These are phyloP conservation scores for Teratosphaeriaceae sp. DNA, from an alignment of 2,329 filamentous ascomycete genomes.

Conservation along the genomic window DNA sequence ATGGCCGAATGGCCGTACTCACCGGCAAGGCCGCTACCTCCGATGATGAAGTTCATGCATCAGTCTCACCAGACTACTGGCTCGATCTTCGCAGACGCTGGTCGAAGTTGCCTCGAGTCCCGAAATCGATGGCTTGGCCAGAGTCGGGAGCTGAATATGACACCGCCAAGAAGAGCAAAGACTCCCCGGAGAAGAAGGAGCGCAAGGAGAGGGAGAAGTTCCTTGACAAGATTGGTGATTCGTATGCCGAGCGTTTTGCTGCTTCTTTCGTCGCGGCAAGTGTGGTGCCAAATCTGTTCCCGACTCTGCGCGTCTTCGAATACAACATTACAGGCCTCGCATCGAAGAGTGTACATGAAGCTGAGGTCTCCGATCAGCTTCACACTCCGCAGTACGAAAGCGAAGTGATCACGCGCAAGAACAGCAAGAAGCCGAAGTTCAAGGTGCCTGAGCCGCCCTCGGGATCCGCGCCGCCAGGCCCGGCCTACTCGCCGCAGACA, in stretches of 20 bases:
- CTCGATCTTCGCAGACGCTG: constrained; percentile 70
- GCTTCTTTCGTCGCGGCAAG: constrained; percentile 76
- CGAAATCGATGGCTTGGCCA: constrained; percentile 12
- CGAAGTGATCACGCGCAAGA: constrained; percentile 27
- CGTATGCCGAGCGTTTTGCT: constrained; percentile 78
- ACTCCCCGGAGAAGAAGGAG: constrained; percentile 32
- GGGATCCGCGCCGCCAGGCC: constrained; percentile 67
- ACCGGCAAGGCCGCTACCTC: constrained; percentile 9
- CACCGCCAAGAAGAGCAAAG: not conserved
- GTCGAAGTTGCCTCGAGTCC: constrained; percentile 62
- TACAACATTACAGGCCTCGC: constrained; percentile 85
- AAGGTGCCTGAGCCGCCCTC: constrained; percentile 63
- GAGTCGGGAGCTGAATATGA: not conserved
- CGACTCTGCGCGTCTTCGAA: constrained; percentile 71
- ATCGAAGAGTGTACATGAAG: constrained; percentile 1
- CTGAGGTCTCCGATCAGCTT: constrained; percentile 7
- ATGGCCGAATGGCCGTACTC: constrained; percentile 34
- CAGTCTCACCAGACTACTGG: constrained; percentile 73
- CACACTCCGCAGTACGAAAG: constrained; percentile 9
- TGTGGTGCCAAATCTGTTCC: constrained; percentile 88
- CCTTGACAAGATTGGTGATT: constrained; percentile 65
- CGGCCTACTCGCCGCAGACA: constrained; percentile 81
- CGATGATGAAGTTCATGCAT: constrained; percentile 49
- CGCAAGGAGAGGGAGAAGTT: constrained; percentile 47
- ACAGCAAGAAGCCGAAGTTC: constrained; percentile 42